phyloP scores from a whole-genome alignment of 2,329 filamentous ascomycete genomes.

The Dendryphion nanum region DNA sequence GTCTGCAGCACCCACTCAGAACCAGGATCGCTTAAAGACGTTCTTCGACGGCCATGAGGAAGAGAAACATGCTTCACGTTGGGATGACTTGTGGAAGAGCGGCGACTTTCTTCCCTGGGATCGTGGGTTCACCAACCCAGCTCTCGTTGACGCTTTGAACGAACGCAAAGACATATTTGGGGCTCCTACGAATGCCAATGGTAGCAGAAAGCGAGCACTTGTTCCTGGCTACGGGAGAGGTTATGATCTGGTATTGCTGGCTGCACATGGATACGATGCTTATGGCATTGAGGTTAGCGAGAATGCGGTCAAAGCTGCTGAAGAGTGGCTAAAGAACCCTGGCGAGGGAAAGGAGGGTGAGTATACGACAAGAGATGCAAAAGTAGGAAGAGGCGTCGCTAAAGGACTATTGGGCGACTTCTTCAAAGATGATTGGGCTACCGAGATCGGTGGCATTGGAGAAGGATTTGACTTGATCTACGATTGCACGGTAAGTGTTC shows the following conservation, averaged over 20 bases:
- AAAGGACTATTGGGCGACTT: conserved; percentile 65
- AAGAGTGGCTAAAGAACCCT: conserved; percentile 36
- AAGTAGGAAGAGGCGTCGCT: conserved; percentile 50
- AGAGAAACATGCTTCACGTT: conserved; percentile 46
- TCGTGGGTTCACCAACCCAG: conserved; percentile 56
- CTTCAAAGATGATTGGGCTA: conserved; percentile 60
- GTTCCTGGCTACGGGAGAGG: conserved; percentile 82
- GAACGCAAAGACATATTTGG: conserved; percentile 40
- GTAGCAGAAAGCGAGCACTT: conserved; percentile 57
- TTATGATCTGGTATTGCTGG: conserved; percentile 75
- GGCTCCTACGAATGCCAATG: conserved; percentile 8
- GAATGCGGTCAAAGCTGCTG: conserved; percentile 49
- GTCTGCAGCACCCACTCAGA: conserved; percentile 19
- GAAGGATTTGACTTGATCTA: conserved; percentile 64
- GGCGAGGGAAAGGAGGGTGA: conserved; percentile 40
- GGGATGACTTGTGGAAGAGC: conserved; percentile 58
- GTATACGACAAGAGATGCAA: conserved; percentile 43
- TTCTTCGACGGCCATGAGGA: conserved; percentile 45
- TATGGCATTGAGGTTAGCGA: conserved; percentile 69
- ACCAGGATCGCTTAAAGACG: conserved; percentile 37
- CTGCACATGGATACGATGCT: conserved; percentile 73
- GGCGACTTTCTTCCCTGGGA: conserved; percentile 59
- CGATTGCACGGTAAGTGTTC: conserved; percentile 57
- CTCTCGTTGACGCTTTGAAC: conserved; percentile 55
- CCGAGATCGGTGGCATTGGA: conserved; percentile 33